Evolutionary conservation across 1,284 basidiomycete genomes (phyloP).

Genomic region (Singerocomus inundabilis): DNA sequence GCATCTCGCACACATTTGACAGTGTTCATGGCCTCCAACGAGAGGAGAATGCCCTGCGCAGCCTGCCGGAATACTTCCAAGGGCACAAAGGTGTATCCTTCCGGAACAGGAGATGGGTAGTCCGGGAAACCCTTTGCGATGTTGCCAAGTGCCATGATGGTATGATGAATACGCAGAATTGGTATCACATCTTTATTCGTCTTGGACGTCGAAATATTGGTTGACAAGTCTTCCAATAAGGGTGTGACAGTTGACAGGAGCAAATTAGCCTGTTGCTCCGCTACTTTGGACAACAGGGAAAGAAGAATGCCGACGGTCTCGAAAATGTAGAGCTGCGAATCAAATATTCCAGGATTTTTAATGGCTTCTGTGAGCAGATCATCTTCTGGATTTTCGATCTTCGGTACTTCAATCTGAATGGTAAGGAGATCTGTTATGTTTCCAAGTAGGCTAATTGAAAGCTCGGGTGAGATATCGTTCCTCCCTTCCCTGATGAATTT

Average conservation of each 20-base stretch:
- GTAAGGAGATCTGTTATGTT: conserved; percentile 70
- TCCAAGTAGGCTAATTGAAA: conserved; percentile 71
- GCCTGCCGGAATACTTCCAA: conserved; percentile 84
- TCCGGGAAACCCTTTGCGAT: conserved; percentile 97
- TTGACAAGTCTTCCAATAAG: conserved; percentile 74
- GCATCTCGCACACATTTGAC: conserved; percentile 92
- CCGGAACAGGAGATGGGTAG: conserved; percentile 67
- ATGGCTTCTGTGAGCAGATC: conserved; percentile 82
- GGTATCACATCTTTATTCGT: conserved; percentile 64
- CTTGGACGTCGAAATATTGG: conserved; percentile 59
- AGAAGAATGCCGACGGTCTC: conserved; percentile 89
- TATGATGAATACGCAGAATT: conserved; percentile 91
- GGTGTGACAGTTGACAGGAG: conserved; percentile 82
- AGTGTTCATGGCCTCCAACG: conserved; percentile 84
- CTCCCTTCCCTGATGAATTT: conserved; percentile 88
- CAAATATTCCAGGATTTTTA: conserved; percentile 72
- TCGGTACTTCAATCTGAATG: conserved; percentile 67
- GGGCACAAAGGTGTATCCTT: conserved; percentile 70
- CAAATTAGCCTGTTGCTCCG: conserved; percentile 72
- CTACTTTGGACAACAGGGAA: conserved; percentile 67
- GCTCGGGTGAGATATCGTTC: conserved; percentile 74
- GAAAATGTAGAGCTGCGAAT: conserved; percentile 93
- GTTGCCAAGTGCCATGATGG: conserved; percentile 92
- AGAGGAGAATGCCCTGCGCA: conserved; percentile 88
- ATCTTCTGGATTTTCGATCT: conserved; percentile 61